A percentile compares a stretch with the other conserved stretches of the same genome.
Evolutionary conservation across 257 asterid genomes (phyloP).

Genomic region (Eucommia ulmoides): DNA sequence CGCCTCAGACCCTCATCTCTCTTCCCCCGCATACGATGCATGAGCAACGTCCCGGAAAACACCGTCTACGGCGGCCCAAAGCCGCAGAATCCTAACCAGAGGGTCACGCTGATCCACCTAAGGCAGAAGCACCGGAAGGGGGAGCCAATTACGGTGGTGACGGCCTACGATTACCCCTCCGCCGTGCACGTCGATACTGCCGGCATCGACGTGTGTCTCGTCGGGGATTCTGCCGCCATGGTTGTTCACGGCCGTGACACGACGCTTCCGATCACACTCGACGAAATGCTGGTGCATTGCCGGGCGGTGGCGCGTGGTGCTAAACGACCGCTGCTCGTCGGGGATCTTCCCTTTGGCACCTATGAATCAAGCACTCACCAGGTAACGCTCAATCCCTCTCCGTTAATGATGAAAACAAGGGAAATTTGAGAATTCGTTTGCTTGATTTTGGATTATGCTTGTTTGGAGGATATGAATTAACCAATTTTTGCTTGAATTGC

Average conservation of each 20-base stretch:
- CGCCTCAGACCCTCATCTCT: neutral
- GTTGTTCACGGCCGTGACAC: conserved; percentile 97
- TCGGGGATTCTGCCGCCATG: conserved; percentile 97
- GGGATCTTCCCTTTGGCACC: conserved; percentile 85
- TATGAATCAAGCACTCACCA: conserved; percentile 70
- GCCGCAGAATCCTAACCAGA: conserved; percentile 55
- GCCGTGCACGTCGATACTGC: conserved; percentile 73
- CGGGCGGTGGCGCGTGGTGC: conserved; percentile 92
- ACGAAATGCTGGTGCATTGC: conserved; percentile 93
- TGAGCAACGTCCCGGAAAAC: conserved; percentile 74
- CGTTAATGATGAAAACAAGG: neutral
- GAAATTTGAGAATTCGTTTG: too few relatives aligned
- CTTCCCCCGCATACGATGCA: conserved; percentile 16
- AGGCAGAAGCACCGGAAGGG: conserved; percentile 63
- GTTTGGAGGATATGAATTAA: too few relatives aligned
- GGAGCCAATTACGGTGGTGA: conserved; percentile 74
- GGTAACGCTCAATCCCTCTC: conserved; percentile 21
- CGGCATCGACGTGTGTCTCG: conserved; percentile 77
- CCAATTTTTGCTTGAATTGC: too few relatives aligned
- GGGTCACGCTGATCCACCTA: conserved; percentile 53
- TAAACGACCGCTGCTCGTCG: conserved; percentile 66
- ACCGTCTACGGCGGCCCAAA: conserved; percentile 83
- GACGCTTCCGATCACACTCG: conserved; percentile 76
- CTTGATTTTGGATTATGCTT: too few relatives aligned
- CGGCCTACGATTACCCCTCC: conserved; percentile 90